A percentile compares a stretch with the other conserved stretches of the same genome.
Conservation (phyloP, 2,329 filamentous ascomycete genomes). For the Epichloe amarillans region DNA sequence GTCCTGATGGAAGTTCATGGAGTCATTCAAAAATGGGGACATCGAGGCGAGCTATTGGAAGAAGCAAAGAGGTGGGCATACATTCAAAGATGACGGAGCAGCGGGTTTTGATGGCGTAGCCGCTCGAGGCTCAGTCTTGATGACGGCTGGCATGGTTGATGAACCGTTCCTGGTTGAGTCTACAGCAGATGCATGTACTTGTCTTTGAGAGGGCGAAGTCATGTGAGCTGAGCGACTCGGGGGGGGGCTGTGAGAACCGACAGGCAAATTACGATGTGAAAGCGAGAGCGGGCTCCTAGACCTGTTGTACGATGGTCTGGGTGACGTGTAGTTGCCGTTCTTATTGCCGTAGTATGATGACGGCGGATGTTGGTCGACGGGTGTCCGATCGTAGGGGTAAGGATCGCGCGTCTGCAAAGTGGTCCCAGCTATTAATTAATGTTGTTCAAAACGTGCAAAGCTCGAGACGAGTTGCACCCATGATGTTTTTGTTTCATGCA, state of each 20-base stretch:
- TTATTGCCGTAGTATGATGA: slow-evolving; percentile 34
- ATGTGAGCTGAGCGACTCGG: slow-evolving; percentile 24
- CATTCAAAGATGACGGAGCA: slow-evolving; percentile 18
- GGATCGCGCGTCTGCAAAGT: slow-evolving; percentile 32
- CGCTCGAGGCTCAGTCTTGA: slow-evolving; percentile 27
- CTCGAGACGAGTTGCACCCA: neutral
- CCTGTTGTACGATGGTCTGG: slow-evolving; percentile 29
- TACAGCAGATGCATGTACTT: slow-evolving; percentile 26
- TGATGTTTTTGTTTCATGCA: neutral
- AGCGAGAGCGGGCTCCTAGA: slow-evolving; percentile 38
- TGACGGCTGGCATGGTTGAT: slow-evolving; percentile 21
- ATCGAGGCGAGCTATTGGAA: neutral
- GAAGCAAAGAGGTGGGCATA: slow-evolving; percentile 19
- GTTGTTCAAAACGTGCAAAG: neutral
- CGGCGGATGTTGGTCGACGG: slow-evolving; percentile 29
- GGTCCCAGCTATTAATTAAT: neutral
- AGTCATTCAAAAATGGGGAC: neutral
- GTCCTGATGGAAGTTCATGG: neutral
- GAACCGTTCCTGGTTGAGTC: slow-evolving; percentile 28
- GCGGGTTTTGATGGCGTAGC: slow-evolving; percentile 27
- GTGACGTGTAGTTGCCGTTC: slow-evolving; percentile 34
- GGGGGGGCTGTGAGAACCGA: slow-evolving; percentile 31
- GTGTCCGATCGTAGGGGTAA: slow-evolving; percentile 30
- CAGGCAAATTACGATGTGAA: slow-evolving; percentile 31
- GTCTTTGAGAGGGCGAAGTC: slow-evolving; percentile 35